Base-by-base conservation (phyloP, 345 rosid species). In the Firmiana major region DNA sequence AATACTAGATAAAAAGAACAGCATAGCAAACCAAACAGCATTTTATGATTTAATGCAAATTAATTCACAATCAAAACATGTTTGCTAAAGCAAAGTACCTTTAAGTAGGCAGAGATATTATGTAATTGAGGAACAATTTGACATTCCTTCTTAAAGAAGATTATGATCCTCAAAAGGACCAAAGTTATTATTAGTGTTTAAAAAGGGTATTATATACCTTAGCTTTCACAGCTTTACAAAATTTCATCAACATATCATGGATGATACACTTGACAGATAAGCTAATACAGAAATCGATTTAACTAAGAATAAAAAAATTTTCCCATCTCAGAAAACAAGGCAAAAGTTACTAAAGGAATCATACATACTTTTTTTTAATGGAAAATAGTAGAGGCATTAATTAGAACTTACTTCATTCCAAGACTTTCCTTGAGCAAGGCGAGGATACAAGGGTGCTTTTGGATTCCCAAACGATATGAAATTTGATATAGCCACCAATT, bases 381-480 rank as follows among this genome's bases (percentile, higher is more conserved):
- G 28, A 46, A 63, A 58, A 7, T 16, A 54, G 12, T 38, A 16
- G 17, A 53, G 46, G 26, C 34, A 69, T 54, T 24, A 71, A 46
- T 63, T 62, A 11, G 46, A 46, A 84, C 94, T 88, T 73, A 93
- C 99, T 77, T 92, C 97, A 78, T 93, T 79, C 99, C 98, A 96
- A 49, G 89, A 86, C 86, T 92, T 96, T 75, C 94, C 94, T 76
- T 82, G 90, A 83, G 99, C 94, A 80, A 96, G 97, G 46, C 99
- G 97, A 0, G 97, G 97, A 82, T 92, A 96, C 0, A 93, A 73
- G 21, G 99, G 98, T 43, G 97, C 98, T 70, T 93, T 93, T 24
- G 97, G 97, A 82, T 93, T 87, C 55, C 63, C 69, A 78, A 93
- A 96, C 10, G 89, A 75, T 58, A 95, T 74, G 28, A 75, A 36